Evolutionary conservation across 495 filamentous ascomycete genomes (phyloP), one percentile per base, ranked within the genome.

Genomic region (Cercophora sp.): DNA sequence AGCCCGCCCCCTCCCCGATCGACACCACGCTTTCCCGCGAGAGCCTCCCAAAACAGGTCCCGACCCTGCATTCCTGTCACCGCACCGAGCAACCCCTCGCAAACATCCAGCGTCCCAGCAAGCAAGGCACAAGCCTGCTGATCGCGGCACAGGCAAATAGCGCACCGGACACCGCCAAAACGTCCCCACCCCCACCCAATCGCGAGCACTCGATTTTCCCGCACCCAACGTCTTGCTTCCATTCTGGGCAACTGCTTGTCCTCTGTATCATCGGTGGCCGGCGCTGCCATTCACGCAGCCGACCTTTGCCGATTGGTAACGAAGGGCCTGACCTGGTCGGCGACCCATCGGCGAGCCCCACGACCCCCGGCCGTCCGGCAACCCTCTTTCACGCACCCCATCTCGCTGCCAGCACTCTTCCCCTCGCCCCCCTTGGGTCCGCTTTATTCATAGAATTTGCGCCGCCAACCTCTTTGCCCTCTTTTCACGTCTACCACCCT

Each of bases 121-220:
- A 39, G 43, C 58, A 60, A 62, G 64, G 64, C 57, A 6, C 62
- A 54, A 56, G 51, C 45, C 59, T 55, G 61, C 64, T 65, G 64
- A 65, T 65, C 64, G 62, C 59, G 59, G 64, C 55, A 61, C n/a
- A n/a, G 56, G 44, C 52, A 67, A 65, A 60, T 60, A 54, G 59
- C 57, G 45, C 55, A 47, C 35, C 52, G 19, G 13, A 42, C 50
- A 29, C 35, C 44, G 36, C 50, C 23, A 41, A 24, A 19, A 39
- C 54, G 55, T 19, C 52, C 34, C 34, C 48, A 13, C 46, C 42
- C 6, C 35, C 20, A 5, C 16, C 52, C 37, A 46, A 48, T 51
- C 22, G 36, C 24, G 26, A 18, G 4, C 5, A 26, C 48, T 37
- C 41, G 45, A 36, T 40, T 49, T 40, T 50, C 42, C 55, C 55